Evolutionary conservation across 164 flowering plant genomes (phyloP).

Genomic region (Pachysandra terminalis): DNA sequence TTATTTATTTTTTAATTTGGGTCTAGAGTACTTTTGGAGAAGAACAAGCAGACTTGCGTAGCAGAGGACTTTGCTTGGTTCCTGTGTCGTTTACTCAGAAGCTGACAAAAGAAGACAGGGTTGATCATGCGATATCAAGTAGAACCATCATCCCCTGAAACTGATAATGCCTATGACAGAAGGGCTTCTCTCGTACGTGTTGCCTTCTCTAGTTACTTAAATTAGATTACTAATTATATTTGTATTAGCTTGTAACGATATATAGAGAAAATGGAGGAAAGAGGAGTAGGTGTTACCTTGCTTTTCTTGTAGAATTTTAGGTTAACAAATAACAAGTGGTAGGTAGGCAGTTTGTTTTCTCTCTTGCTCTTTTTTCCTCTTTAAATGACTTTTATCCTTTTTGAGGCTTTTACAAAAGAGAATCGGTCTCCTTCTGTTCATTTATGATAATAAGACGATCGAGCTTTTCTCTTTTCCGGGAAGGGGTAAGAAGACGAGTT

Average conservation of each 20-base stretch:
- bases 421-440: too few species aligned
- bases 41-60: constrained; percentile 24
- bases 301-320: too few species aligned
- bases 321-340: too few species aligned
- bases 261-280: neutral
- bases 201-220: neutral
- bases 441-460: too few species aligned
- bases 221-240: neutral
- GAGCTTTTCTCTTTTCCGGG: too few species aligned
- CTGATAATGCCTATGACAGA: neutral
- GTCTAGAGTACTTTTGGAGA: constrained; percentile 21
- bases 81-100: constrained; percentile 37
- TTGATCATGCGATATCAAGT: constrained; percentile 3
- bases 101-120: constrained; percentile 15
- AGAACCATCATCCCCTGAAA: neutral
- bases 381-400: too few species aligned
- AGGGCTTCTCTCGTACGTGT: neutral
- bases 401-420: too few species aligned
- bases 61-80: constrained; percentile 61
- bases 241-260: neutral
- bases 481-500: too few species aligned
- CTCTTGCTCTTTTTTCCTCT: too few species aligned
- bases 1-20: neutral
- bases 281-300: neutral
- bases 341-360: too few species aligned